Conservation (phyloP, 768 basidiomycete species). For the Leccinum obscurum region DNA sequence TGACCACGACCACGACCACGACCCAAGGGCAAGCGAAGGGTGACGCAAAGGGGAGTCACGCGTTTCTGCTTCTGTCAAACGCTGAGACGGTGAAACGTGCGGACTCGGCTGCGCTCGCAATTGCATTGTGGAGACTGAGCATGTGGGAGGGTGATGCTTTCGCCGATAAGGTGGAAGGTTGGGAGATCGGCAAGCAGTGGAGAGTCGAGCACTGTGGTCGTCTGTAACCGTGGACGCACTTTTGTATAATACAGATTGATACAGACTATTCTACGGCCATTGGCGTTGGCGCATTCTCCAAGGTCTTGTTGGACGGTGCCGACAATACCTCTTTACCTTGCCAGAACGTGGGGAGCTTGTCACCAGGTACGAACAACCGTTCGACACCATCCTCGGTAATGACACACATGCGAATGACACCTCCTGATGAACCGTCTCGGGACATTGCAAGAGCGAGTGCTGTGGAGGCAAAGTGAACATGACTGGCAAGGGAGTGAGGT, state of each 20-base stretch:
- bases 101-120: slow-evolving; percentile 63
- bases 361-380: slow-evolving; percentile 87
- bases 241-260: slow-evolving; percentile 2
- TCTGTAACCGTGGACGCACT: slow-evolving; percentile 4
- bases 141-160: slow-evolving; percentile 65
- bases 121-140: slow-evolving; percentile 76
- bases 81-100: slow-evolving; percentile 48
- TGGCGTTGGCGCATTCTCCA: slow-evolving; percentile 33
- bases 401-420: slow-evolving; percentile 95
- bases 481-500: not conserved
- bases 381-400: slow-evolving; percentile 93
- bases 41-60: slow-evolving; percentile 59
- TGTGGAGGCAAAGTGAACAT: slow-evolving; percentile 33
- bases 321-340: slow-evolving; percentile 75
- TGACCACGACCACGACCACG: not conserved
- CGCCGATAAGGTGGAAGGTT: slow-evolving; percentile 23
- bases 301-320: slow-evolving; percentile 22
- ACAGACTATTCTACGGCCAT: slow-evolving; percentile 46
- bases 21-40: slow-evolving; percentile 9
- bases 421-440: slow-evolving; percentile 96
- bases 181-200: slow-evolving; percentile 38
- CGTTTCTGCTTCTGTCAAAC: slow-evolving; percentile 63
- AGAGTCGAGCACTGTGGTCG: slow-evolving; percentile 18
- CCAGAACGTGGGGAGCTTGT: slow-evolving; percentile 89
- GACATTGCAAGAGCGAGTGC: slow-evolving; percentile 96